Percentiles rank a stretch among this genome's conserved stretches.
These are phyloP conservation scores for Arachis monticola DNA, from an alignment of 331 rosid species.

Conservation along the genomic window DNA sequence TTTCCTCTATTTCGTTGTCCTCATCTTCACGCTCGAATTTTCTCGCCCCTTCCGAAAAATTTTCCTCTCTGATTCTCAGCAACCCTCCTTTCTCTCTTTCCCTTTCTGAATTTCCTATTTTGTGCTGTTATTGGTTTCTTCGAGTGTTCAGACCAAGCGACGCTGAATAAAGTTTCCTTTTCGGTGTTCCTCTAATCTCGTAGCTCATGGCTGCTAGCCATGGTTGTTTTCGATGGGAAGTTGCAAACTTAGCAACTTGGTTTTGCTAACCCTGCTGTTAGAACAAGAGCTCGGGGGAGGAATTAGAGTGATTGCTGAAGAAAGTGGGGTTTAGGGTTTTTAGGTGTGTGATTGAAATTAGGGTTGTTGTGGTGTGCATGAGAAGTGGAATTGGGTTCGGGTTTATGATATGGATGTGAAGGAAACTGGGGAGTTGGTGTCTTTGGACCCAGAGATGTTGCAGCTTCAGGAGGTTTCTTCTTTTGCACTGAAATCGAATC, in stretches of 20 bases:
- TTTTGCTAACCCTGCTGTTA: slow-evolving; percentile 17
- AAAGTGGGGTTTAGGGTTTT: slow-evolving; percentile 47
- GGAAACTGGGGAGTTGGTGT: slow-evolving; percentile 45
- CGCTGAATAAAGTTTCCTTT: neutral
- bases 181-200: slow-evolving; percentile 6
- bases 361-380: slow-evolving; percentile 47
- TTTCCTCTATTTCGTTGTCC: neutral
- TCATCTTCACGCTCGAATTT: slow-evolving; percentile 36
- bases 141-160: slow-evolving; percentile 20
- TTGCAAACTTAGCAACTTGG: slow-evolving; percentile 42
- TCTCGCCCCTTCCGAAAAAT: neutral
- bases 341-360: slow-evolving; percentile 40
- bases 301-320: slow-evolving; percentile 44
- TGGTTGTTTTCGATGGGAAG: slow-evolving; percentile 29
- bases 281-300: slow-evolving; percentile 23
- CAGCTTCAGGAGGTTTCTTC: slow-evolving; percentile 66
- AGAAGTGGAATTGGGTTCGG: slow-evolving; percentile 42
- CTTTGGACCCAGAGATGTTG: slow-evolving; percentile 63
- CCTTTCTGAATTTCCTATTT: slow-evolving; percentile 24
- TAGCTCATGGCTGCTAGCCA: slow-evolving; percentile 13
- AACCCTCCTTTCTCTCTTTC: neutral
- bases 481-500: slow-evolving; percentile 53
- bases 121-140: slow-evolving; percentile 17
- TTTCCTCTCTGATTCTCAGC: slow-evolving; percentile 24
- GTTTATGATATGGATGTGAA: slow-evolving; percentile 55